Base-by-base conservation (phyloP, 164 flowering plant species). In the Echeveria elegans region DNA sequence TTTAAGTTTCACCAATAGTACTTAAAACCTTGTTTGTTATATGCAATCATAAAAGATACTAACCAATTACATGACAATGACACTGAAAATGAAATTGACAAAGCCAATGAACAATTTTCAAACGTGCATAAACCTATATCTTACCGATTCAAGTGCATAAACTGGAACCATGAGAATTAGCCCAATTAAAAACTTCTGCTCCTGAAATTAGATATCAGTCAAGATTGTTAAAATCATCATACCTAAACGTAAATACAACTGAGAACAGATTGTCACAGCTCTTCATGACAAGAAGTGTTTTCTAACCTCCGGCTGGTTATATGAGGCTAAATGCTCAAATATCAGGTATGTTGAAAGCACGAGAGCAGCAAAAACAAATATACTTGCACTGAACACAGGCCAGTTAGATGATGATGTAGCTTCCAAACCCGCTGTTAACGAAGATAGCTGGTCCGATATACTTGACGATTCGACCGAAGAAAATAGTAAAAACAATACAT, bases 121-220 rank as follows among this genome's bases (percentile, higher is more conserved):
- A 64, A 45, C 7, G 16, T 29, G 31, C 0, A 52, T 10, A 23
- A 12, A 48, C 24, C 56, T 43, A 43, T 23, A 52, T 40, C 80
- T 36, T 87, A 95, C 99, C 82, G 97, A 95, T 81, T 95, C 96
- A 37, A 82, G 69, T 12, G 99, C 90, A 82, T 95, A 95, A 63
- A 95, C 96, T 70, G 99, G 99, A 68, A 95, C 99, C 97, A 95
- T 92, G 32, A 95, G 80, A 69, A 94, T 81, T 68, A 94, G 86
- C 48, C 96, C 99, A 70, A 94, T 86, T 66, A 94, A 70, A 76
- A 94, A 94, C 68, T 92, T 91, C 78, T 94, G 99, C 80, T 91
- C 99, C 99, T 92, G 97, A 75, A 87, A 82, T 47, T 10, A 21
- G 66, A 74, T 19, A 32, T 21, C 56, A 31, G 62, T 60, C n/a